Conservation (phyloP, 768 basidiomycete genomes). For the Lactarius akahatsu region DNA sequence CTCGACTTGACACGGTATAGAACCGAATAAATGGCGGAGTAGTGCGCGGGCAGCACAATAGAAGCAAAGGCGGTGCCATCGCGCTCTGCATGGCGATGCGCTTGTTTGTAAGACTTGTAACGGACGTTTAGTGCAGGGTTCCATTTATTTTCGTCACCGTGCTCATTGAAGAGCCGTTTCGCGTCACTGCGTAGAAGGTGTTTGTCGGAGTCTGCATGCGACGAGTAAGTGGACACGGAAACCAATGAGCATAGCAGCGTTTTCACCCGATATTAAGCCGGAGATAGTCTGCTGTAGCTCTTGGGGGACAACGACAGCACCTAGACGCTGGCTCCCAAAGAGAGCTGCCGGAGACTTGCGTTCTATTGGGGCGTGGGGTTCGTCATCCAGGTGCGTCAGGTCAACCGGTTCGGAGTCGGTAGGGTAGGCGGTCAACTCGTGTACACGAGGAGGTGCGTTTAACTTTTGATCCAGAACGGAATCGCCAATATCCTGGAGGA, state of each 20-base stretch:
- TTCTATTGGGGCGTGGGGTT: constrained; percentile 38
- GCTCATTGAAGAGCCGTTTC: constrained; percentile 61
- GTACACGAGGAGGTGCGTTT: constrained; percentile 33
- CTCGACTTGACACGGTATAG: constrained; percentile 64
- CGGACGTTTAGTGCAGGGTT: constrained; percentile 51
- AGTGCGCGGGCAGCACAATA: constrained; percentile 83
- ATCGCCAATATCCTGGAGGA: constrained; percentile 68
- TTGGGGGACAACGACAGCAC: constrained; percentile 66
- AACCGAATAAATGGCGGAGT: constrained; percentile 75
- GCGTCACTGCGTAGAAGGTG: constrained; percentile 65
- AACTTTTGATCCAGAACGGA: constrained; percentile 46
- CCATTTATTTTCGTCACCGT: constrained; percentile 47
- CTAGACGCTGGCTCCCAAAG: constrained; percentile 74
- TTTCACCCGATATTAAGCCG: constrained; percentile 62
- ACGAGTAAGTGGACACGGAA: background rate
- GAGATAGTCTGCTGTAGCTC: constrained; percentile 70
- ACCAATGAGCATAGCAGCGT: constrained; percentile 2
- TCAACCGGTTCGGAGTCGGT: constrained; percentile 35
- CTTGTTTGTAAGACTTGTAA: constrained; percentile 62
- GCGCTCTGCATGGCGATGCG: constrained; percentile 56
- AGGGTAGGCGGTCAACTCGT: constrained; percentile 58
- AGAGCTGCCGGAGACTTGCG: constrained; percentile 79
- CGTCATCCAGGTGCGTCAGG: constrained; percentile 36
- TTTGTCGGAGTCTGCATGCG: constrained; percentile 58
- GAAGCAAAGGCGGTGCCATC: constrained; percentile 86